phyloP scores from a whole-genome alignment of 2,329 filamentous ascomycete genomes.

The Thelonectria rubi region DNA sequence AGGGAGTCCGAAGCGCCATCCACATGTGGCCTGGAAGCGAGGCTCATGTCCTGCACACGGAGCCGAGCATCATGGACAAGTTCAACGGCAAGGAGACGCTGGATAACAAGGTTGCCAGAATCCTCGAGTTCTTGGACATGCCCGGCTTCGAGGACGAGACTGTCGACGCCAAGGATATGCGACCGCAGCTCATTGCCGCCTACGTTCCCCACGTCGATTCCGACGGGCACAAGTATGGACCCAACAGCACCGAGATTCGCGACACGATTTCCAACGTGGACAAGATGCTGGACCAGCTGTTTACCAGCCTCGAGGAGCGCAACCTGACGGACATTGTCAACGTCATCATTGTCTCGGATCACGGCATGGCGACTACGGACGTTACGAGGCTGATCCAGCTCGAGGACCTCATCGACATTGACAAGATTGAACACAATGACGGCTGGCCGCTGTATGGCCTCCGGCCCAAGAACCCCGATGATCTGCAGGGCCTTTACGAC shows the following conservation, averaged over 20 bases:
- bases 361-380: constrained; percentile 97
- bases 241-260: constrained; percentile 92
- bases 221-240: constrained; percentile 87
- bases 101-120: constrained; percentile 77
- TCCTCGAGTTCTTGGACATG: constrained; percentile 85
- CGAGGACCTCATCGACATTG: constrained; percentile 84
- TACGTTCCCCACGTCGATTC: constrained; percentile 94
- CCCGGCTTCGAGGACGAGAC: constrained; percentile 73
- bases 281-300: constrained; percentile 79
- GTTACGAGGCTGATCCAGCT: constrained; percentile 83
- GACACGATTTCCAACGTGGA: constrained; percentile 83
- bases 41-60: constrained; percentile 78
- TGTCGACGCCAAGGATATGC: constrained; percentile 60
- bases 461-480: constrained; percentile 74
- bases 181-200: constrained; percentile 90
- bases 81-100: constrained; percentile 83
- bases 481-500: constrained; percentile 74
- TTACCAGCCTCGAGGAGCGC: constrained; percentile 78
- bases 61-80: constrained; percentile 83
- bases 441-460: constrained; percentile 95
- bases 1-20: constrained; percentile 80
- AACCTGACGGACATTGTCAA: constrained; percentile 93
- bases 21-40: constrained; percentile 99
- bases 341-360: constrained; percentile 94
- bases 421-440: constrained; percentile 82